Evolutionary conservation across 2,329 filamentous ascomycete species (phyloP).

Genomic region (Diplodia sapinea): DNA sequence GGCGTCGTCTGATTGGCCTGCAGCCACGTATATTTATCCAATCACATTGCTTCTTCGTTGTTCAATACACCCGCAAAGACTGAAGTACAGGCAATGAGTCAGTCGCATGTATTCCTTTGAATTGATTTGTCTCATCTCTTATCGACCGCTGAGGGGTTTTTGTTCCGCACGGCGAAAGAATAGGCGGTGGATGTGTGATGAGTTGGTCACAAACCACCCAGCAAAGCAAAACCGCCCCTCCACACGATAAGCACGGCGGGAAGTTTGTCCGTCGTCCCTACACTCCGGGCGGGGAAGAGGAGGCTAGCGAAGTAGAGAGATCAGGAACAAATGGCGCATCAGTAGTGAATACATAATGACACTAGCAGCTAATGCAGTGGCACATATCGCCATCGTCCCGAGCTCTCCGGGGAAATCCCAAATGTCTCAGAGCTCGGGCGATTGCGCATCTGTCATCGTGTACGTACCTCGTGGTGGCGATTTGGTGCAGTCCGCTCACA

Average conservation of each 20-base stretch:
- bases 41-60: background rate
- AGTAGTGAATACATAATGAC: background rate
- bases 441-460: background rate
- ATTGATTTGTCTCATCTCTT: background rate
- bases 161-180: background rate
- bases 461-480: background rate
- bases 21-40: background rate
- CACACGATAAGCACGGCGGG: constrained; percentile 3
- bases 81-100: background rate
- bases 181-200: background rate
- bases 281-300: background rate
- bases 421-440: background rate
- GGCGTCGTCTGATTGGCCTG: background rate
- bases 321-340: background rate
- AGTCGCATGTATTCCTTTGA: background rate
- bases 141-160: background rate
- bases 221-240: background rate
- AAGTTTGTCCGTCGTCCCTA: constrained; percentile 1
- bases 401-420: background rate
- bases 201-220: background rate
- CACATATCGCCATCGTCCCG: background rate
- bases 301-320: background rate
- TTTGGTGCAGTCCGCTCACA: background rate
- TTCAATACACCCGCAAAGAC: background rate
- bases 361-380: background rate